Evolutionary conservation across 305 asterid species (phyloP).

Genomic region (Ajuga reptans): DNA sequence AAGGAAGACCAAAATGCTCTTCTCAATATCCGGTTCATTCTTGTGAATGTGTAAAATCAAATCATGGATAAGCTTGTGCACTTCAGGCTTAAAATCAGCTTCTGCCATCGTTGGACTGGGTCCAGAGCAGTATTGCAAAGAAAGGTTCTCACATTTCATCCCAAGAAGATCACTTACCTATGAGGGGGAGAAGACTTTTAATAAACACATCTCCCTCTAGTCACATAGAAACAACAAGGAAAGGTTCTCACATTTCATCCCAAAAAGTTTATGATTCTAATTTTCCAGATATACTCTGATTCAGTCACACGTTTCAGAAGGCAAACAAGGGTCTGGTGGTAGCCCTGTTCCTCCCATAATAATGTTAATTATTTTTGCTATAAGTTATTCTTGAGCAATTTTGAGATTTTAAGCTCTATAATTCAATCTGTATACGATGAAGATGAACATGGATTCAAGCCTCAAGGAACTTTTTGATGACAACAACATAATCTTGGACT

Average conservation of each 20-base stretch:
- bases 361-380: too few species aligned
- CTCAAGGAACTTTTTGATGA: neutral
- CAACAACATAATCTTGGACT: neutral
- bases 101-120: constrained; percentile 53
- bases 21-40: constrained; percentile 83
- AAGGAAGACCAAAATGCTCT: constrained; percentile 86
- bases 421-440: neutral
- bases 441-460: neutral
- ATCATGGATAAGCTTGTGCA: constrained; percentile 74
- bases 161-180: constrained; percentile 67
- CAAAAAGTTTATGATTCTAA: neutral
- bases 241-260: too few species aligned
- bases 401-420: neutral
- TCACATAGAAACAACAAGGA: constrained; percentile 2
- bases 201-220: constrained; percentile 12
- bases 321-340: neutral
- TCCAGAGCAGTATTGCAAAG: constrained; percentile 65
- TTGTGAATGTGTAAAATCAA: constrained; percentile 74
- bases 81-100: constrained; percentile 51
- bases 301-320: neutral
- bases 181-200: constrained; percentile 9
- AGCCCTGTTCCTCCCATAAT: neutral
- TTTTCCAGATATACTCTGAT: neutral
- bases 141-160: constrained; percentile 42
- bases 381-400: too few species aligned